A percentile compares a stretch with the other conserved stretches of the same genome.
Conservation (phyloP, 805 yeast species). For the Saturnispora besseyi region DNA sequence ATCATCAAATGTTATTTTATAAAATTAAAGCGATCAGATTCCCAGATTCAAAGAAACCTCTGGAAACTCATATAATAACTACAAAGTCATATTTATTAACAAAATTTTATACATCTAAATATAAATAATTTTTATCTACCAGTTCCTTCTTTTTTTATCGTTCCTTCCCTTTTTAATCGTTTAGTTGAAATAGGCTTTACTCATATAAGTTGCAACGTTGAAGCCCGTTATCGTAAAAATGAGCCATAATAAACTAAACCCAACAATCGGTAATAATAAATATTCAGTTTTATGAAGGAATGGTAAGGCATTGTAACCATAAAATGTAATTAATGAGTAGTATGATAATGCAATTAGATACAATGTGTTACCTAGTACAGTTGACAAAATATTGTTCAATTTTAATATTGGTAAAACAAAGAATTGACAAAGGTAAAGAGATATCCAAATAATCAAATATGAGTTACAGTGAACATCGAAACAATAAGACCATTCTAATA, state of each 20-base stretch:
- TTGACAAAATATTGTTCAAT: conserved; percentile 54
- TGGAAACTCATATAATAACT: background rate
- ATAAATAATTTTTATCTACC: background rate
- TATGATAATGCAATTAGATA: conserved; percentile 68
- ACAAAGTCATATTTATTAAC: background rate
- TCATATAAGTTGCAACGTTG: conserved; percentile 65
- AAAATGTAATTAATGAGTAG: conserved; percentile 72
- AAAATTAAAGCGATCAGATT: conserved; percentile 4
- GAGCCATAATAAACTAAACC: conserved; percentile 49
- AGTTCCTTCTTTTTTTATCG: background rate
- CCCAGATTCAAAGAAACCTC: background rate
- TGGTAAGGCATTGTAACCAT: conserved; percentile 78
- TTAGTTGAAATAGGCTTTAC: conserved; percentile 28
- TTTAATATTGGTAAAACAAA: conserved; percentile 63
- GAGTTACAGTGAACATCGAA: conserved; percentile 92
- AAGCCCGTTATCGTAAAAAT: conserved; percentile 53
- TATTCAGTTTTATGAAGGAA: conserved; percentile 56
- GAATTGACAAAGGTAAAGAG: conserved; percentile 66
- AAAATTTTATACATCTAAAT: conserved; percentile 4
- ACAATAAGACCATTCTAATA: conserved; percentile 88
- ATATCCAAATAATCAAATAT: conserved; percentile 72
- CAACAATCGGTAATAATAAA: conserved; percentile 55
- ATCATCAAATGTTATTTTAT: conserved; percentile 8
- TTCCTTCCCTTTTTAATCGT: background rate
- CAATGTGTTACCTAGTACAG: conserved; percentile 67